Evolutionary conservation across 2,329 filamentous ascomycete species (phyloP).

Genomic region (Cladosporium sp.): DNA sequence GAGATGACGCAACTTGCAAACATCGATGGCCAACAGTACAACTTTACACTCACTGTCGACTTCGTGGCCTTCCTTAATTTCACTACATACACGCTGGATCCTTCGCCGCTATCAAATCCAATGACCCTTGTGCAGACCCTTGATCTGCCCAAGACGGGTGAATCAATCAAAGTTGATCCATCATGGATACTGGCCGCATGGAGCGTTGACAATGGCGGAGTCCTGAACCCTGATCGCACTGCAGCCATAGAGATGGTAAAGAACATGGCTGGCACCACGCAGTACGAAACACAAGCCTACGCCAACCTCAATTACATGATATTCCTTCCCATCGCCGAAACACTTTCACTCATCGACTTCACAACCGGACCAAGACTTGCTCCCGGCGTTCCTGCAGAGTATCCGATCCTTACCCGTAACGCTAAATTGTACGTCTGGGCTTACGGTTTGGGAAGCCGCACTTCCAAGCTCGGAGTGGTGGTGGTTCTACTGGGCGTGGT

Average conservation of each 20-base stretch:
- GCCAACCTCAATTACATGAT: background rate
- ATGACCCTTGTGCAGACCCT: constrained; percentile 23
- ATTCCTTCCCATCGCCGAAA: constrained; percentile 22
- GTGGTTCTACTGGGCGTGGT: constrained; percentile 23
- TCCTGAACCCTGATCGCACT: constrained; percentile 8
- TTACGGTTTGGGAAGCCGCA: constrained; percentile 28
- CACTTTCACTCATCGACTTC: constrained; percentile 28
- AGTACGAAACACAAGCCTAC: too few relatives aligned
- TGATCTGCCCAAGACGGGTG: constrained; percentile 14
- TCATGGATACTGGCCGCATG: constrained; percentile 33
- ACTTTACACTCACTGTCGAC: constrained; percentile 19
- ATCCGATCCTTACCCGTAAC: constrained; percentile 18
- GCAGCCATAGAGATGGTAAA: background rate
- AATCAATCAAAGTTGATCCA: constrained; percentile 24
- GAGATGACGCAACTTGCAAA: background rate
- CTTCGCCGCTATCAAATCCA: constrained; percentile 26
- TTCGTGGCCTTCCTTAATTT: constrained; percentile 25
- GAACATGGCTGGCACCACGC: background rate
- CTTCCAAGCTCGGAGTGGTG: constrained; percentile 24
- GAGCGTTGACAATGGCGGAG: constrained; percentile 24
- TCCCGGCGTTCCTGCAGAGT: background rate
- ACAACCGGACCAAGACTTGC: constrained; percentile 3
- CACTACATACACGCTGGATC: constrained; percentile 30
- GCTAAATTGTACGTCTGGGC: constrained; percentile 29
- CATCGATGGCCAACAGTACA: background rate